Percentiles rank a stretch among this genome's conserved stretches.
These are phyloP conservation scores for Pistacia integerrima DNA, from an alignment of 345 rosid species.

Conservation along the genomic window DNA sequence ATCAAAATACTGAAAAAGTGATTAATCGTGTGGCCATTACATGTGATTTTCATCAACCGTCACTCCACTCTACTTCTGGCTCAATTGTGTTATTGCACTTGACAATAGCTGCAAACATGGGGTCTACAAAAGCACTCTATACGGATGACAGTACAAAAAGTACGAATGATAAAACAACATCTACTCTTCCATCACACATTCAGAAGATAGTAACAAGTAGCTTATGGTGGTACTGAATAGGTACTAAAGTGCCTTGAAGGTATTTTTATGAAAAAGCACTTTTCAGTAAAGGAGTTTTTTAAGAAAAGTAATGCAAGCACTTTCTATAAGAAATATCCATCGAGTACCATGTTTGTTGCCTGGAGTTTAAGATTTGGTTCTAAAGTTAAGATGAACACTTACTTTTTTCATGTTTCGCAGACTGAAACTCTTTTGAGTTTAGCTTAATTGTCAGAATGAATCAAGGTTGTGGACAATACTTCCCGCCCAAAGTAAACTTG, in stretches of 20 bases:
- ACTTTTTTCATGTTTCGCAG: not conserved
- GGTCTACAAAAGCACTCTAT: slow-evolving; percentile 5
- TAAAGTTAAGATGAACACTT: not conserved
- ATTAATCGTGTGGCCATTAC: slow-evolving; percentile 13
- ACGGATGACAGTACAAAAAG: not conserved
- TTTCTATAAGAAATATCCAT: not conserved
- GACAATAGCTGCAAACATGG: not conserved
- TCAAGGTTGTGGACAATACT: not conserved
- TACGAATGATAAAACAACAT: not conserved
- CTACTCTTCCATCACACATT: too few species aligned
- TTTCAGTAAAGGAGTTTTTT: too few species aligned
- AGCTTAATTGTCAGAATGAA: too few species aligned
- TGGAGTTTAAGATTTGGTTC: not conserved
- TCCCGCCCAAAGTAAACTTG: not conserved
- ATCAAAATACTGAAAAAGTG: slow-evolving; percentile 16
- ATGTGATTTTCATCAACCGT: slow-evolving; percentile 9
- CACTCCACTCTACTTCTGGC: slow-evolving; percentile 8
- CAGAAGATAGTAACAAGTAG: too few species aligned
- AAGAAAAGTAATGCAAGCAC: too few species aligned
- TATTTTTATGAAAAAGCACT: too few species aligned
- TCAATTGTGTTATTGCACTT: not conserved
- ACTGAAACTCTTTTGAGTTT: too few species aligned
- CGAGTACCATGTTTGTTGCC: not conserved
- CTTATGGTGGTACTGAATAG: too few species aligned
- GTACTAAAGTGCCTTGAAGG: too few species aligned